Percentiles rank a stretch among this genome's conserved stretches.
phyloP scores from a whole-genome alignment of 2,329 filamentous ascomycete genomes.

The Hymenoscyphus repandus region DNA sequence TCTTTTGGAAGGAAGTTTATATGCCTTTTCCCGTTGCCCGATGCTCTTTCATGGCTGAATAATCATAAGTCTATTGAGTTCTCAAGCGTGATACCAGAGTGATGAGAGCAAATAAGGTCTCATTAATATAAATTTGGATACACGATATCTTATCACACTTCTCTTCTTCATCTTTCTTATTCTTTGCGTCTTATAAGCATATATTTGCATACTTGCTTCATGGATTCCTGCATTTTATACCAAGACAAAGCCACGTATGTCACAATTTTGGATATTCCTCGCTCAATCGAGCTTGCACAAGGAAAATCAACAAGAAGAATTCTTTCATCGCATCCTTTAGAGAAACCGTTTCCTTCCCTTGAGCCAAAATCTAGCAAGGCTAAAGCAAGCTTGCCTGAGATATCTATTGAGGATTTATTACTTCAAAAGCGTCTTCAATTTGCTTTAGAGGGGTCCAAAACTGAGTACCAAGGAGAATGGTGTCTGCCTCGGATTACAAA shows the following conservation, averaged over 20 bases:
- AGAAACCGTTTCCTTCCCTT: constrained; percentile 43
- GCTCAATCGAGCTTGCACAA: constrained; percentile 64
- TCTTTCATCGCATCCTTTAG: constrained; percentile 37
- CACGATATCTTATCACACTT: no score
- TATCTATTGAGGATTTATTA: constrained; percentile 24
- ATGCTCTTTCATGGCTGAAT: no score
- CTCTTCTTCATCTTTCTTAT: no score
- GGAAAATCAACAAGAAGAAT: constrained; percentile 20
- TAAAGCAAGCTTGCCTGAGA: constrained; percentile 13
- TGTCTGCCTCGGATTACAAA: constrained; percentile 23
- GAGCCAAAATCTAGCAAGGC: constrained; percentile 45
- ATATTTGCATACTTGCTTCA: neutral
- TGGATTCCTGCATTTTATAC: constrained; percentile 43
- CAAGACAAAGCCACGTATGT: constrained; percentile 45
- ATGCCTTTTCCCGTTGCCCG: no score
- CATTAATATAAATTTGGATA: neutral
- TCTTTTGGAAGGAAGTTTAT: neutral
- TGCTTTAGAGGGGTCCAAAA: constrained; percentile 21
- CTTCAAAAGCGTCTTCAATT: constrained; percentile 25
- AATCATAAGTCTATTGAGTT: no score
- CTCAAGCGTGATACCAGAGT: no score
- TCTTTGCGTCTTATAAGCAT: no score
- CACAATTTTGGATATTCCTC: constrained; percentile 63
- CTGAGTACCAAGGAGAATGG: constrained; percentile 31
- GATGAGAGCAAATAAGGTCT: neutral